phyloP scores from a whole-genome alignment of 176 grass and related monocot genomes.

The Raddia distichophylla region DNA sequence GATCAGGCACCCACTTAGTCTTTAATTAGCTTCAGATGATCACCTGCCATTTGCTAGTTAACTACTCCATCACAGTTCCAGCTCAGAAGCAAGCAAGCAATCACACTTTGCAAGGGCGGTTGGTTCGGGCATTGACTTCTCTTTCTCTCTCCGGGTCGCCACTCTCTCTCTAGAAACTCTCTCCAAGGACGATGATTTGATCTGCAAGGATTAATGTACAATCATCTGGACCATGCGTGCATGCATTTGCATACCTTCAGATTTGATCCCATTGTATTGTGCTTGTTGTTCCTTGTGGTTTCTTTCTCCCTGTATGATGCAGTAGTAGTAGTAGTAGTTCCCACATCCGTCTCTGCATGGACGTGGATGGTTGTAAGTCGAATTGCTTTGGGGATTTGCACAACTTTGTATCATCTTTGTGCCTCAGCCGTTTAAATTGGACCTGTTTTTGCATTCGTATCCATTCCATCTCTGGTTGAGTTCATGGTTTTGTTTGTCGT shows the following conservation, averaged over 20 bases:
- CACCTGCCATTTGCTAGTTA: constrained; percentile 1
- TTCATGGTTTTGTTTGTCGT: neutral
- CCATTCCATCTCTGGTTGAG: neutral
- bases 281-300: neutral
- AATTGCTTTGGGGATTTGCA: neutral
- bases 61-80: neutral
- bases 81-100: constrained; percentile 48
- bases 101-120: constrained; percentile 65
- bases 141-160: constrained; percentile 44
- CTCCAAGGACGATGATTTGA: constrained; percentile 23
- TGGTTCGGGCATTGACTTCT: constrained; percentile 99
- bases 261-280: neutral
- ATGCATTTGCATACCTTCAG: constrained; percentile 9
- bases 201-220: constrained; percentile 24
- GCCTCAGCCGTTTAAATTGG: constrained; percentile 9
- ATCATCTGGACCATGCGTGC: constrained; percentile 18
- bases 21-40: neutral
- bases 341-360: constrained; percentile 4
- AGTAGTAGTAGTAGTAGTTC: neutral
- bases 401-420: constrained; percentile 18
- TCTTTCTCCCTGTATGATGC: neutral
- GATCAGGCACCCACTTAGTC: too few species aligned
- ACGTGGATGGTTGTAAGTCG: constrained; percentile 26
- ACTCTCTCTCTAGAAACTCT: constrained; percentile 45
- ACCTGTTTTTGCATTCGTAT: neutral